These are phyloP conservation scores for Candida frijolesensis DNA, from an alignment of 1,139 yeast genomes.

Conservation along the genomic window DNA sequence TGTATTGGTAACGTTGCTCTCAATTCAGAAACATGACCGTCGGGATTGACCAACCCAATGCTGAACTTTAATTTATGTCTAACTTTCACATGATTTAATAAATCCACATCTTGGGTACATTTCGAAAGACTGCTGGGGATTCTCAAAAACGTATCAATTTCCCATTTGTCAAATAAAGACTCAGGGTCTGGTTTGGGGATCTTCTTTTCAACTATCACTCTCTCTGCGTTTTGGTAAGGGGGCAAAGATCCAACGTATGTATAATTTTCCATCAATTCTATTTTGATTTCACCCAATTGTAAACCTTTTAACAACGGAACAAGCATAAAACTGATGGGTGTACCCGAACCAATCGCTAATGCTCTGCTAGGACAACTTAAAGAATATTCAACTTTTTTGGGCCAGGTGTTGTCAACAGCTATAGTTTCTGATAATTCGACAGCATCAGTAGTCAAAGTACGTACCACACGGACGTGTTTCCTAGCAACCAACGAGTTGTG, in stretches of 20 bases:
- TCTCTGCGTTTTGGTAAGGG: slow-evolving; percentile 59
- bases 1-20: slow-evolving; percentile 73
- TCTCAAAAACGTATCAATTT: slow-evolving; percentile 56
- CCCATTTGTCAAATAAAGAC: slow-evolving; percentile 72
- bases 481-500: slow-evolving; percentile 64
- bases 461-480: slow-evolving; percentile 77
- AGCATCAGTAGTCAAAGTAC: slow-evolving; percentile 87
- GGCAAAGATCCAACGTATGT: slow-evolving; percentile 63
- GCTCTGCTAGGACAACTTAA: slow-evolving; percentile 88
- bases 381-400: slow-evolving; percentile 86
- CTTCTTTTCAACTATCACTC: slow-evolving; percentile 47
- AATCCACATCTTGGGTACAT: slow-evolving; percentile 84
- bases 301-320: slow-evolving; percentile 85
- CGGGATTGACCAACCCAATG: slow-evolving; percentile 68
- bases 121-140: slow-evolving; percentile 74
- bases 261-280: slow-evolving; percentile 67
- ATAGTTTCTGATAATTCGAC: slow-evolving; percentile 89
- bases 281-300: slow-evolving; percentile 67
- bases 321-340: slow-evolving; percentile 69
- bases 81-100: slow-evolving; percentile 60
- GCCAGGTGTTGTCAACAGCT: slow-evolving; percentile 97
- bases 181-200: slow-evolving; percentile 25
- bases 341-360: slow-evolving; percentile 81
- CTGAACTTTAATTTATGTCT: slow-evolving; percentile 70
- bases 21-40: slow-evolving; percentile 75